Evolutionary conservation across 192 early-diverging fungal genomes (phyloP), one percentile per base, ranked within the genome.

Genomic region (Fimicolochytrium jonesii): DNA sequence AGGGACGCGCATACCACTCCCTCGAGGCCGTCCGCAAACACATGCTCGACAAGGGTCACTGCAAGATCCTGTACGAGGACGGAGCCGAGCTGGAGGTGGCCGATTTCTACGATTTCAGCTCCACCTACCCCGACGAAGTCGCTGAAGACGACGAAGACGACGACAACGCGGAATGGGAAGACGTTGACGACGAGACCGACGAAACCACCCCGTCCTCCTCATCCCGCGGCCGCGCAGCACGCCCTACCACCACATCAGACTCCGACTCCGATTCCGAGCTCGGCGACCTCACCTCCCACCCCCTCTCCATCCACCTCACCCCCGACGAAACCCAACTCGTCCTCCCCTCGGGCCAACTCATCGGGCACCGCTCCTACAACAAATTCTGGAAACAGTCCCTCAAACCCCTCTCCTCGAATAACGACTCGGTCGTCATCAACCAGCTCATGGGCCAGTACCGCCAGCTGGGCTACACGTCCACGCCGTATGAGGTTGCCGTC

Each of bases 21-120:
- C 61, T 94, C 41, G 95, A 96, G 56, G 92, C 94, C 35, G 93
- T 97, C n/a, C 76, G 92, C 54, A 83, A 80, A 51, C 97, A 99
- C 62, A 99, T 99, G 95, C 63, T 80, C 33, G 89, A 91, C 72
- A 97, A 96, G 78, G 92, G 92, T 22, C 97, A 98, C 72, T 91
- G 90, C 69, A 96, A 91, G 79, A 91, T 99, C 65, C 86, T 87
- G n/a, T 96, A 97, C 68, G 93, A 96, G 52, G 86, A 87, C 48
- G 96, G 92, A 26, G 85, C 87, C 3, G 95, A 99, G 53, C 77
- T 89, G 61, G 96, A 97, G 70, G 73, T 99, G 49, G 86, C 84
- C 2, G 94, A 97, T 61, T 99, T 88, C 76, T 99, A 99, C 75
- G 93, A 96, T 74, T 99, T 95, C 75, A 84, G 84, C 50, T 86